Conservation (phyloP, 257 asterid species). For the Misopates orontium region DNA sequence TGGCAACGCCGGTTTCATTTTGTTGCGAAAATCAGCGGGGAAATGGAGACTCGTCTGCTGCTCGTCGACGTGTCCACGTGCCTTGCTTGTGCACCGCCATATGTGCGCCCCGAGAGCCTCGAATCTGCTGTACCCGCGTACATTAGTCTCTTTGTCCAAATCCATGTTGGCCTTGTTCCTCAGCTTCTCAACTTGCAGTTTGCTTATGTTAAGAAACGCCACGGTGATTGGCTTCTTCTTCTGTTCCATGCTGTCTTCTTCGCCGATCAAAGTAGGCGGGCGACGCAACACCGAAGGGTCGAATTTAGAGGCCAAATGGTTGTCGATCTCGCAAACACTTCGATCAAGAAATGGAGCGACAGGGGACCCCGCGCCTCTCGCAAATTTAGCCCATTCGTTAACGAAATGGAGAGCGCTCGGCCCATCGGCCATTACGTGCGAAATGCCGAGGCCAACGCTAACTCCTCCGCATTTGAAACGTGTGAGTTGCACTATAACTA, state of each 20-base stretch:
- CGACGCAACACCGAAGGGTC: slow-evolving; percentile 51
- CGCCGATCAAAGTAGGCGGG: slow-evolving; percentile 42
- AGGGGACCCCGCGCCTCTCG: slow-evolving; percentile 31
- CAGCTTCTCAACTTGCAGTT: slow-evolving; percentile 47
- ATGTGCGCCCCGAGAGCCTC: slow-evolving; percentile 77
- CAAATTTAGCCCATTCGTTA: slow-evolving; percentile 45
- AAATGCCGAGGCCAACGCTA: slow-evolving; percentile 47
- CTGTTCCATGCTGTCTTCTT: slow-evolving; percentile 44
- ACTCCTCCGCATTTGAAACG: slow-evolving; percentile 53
- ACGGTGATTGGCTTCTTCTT: slow-evolving; percentile 41
- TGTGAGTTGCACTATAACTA: slow-evolving; percentile 53
- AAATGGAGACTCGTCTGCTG: slow-evolving; percentile 60
- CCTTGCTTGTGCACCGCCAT: slow-evolving; percentile 74
- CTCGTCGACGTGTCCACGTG: slow-evolving; percentile 53
- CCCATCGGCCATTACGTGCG: slow-evolving; percentile 57
- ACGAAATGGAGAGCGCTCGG: slow-evolving; percentile 52
- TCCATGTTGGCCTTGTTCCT: slow-evolving; percentile 40
- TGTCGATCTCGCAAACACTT: slow-evolving; percentile 26
- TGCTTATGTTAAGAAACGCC: slow-evolving; percentile 36
- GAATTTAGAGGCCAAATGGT: slow-evolving; percentile 14
- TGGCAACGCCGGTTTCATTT: slow-evolving; percentile 61
- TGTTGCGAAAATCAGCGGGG: slow-evolving; percentile 63
- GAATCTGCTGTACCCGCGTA: slow-evolving; percentile 50
- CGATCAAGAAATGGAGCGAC: slow-evolving; percentile 40
- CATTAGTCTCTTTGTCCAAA: slow-evolving; percentile 7